A percentile compares a stretch with the other conserved stretches of the same genome.
phyloP scores from a whole-genome alignment of 2,329 filamentous ascomycete genomes.

The Juglanconis oblonga region DNA sequence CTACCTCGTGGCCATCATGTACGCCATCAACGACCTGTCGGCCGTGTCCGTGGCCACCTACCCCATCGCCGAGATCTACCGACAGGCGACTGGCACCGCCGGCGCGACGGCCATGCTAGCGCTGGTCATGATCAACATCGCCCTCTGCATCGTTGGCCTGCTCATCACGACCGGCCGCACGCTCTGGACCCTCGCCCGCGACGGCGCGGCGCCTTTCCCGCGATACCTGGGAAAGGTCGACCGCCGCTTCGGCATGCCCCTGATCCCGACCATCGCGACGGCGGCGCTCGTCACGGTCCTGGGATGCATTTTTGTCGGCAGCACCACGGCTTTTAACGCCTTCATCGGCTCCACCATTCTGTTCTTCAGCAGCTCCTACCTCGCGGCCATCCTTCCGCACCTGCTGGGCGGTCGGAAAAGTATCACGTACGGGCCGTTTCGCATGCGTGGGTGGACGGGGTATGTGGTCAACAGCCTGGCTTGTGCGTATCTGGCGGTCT shows the following conservation, averaged over 20 bases:
- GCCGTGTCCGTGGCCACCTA: constrained; percentile 49
- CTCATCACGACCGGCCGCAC: constrained; percentile 38
- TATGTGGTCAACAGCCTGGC: constrained; percentile 46
- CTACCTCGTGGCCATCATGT: constrained; percentile 54
- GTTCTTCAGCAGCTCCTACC: constrained; percentile 49
- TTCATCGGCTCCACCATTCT: constrained; percentile 53
- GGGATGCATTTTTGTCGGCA: constrained; percentile 64
- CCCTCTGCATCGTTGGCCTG: constrained; percentile 32
- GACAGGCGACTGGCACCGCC: constrained; percentile 51
- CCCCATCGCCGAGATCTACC: constrained; percentile 66
- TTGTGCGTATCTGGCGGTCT: constrained; percentile 53
- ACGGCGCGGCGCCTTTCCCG: constrained; percentile 35
- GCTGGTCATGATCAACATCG: constrained; percentile 37
- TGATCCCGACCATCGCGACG: constrained; percentile 48
- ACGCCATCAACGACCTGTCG: constrained; percentile 55
- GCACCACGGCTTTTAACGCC: constrained; percentile 63
- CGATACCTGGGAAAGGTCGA: constrained; percentile 28
- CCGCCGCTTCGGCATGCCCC: constrained; percentile 30
- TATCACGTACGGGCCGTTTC: constrained; percentile 54
- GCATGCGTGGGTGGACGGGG: constrained; percentile 42
- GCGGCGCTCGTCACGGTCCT: constrained; percentile 47
- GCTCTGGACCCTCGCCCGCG: constrained; percentile 39
- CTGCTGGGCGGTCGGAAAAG: constrained; percentile 42
- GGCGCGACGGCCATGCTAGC: constrained; percentile 50
- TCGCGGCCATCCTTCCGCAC: constrained; percentile 61